These are phyloP conservation scores for Exophiala spinifera DNA, from an alignment of 2,329 filamentous ascomycete species.

Conservation along the genomic window DNA sequence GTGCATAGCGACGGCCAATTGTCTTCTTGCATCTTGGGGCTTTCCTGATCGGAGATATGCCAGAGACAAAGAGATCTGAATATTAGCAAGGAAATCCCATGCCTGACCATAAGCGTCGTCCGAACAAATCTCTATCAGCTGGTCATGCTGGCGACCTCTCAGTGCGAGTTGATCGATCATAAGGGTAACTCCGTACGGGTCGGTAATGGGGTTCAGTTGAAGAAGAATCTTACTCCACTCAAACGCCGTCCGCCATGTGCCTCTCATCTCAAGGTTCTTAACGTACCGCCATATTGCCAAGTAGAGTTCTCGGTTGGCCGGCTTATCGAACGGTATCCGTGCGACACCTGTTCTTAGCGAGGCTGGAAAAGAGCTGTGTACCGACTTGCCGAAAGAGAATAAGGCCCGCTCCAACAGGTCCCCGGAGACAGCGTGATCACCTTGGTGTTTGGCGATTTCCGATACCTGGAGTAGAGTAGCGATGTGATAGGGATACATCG, in stretches of 20 bases:
- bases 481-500: constrained; percentile 80
- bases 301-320: constrained; percentile 91
- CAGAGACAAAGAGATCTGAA: constrained; percentile 72
- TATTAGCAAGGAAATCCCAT: constrained; percentile 61
- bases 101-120: constrained; percentile 49
- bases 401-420: constrained; percentile 88
- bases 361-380: constrained; percentile 75
- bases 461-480: constrained; percentile 91
- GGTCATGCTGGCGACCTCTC: constrained; percentile 71
- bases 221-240: constrained; percentile 90
- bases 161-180: constrained; percentile 81
- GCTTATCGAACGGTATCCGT: constrained; percentile 72
- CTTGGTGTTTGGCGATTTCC: constrained; percentile 85
- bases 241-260: constrained; percentile 88
- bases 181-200: constrained; percentile 80
- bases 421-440: constrained; percentile 79
- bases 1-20: constrained; percentile 66
- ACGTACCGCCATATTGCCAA: constrained; percentile 87
- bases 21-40: constrained; percentile 59
- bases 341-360: constrained; percentile 75
- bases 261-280: constrained; percentile 77
- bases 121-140: constrained; percentile 68
- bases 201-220: constrained; percentile 65
- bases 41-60: constrained; percentile 72
- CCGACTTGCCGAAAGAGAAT: constrained; percentile 87